Evolutionary conservation across 805 yeast genomes (phyloP).

Genomic region (Saccharomycopsis oosterbeekiorum): DNA sequence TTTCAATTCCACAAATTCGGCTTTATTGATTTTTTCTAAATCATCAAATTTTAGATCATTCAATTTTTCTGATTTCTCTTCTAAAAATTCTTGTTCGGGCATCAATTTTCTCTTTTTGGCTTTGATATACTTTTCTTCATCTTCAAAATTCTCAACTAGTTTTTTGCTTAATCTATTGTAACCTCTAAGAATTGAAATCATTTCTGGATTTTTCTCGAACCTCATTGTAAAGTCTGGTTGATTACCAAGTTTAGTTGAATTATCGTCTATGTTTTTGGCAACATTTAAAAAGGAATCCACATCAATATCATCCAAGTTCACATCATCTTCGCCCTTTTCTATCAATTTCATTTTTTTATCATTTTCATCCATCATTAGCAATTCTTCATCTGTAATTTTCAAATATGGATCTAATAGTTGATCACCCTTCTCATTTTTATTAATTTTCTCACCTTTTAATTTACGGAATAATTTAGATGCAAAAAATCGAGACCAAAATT

Average conservation of each 20-base stretch:
- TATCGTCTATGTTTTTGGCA: slow-evolving; percentile 73
- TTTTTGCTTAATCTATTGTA: slow-evolving; percentile 83
- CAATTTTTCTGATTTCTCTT: slow-evolving; percentile 29
- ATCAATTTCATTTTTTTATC: slow-evolving; percentile 11
- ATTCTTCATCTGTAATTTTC: slow-evolving; percentile 53
- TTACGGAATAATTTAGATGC: slow-evolving; percentile 80
- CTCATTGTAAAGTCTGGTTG: slow-evolving; percentile 86
- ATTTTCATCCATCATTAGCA: slow-evolving; percentile 15
- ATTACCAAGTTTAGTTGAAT: slow-evolving; percentile 66
- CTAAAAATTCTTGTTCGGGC: slow-evolving; percentile 27
- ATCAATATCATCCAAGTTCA: slow-evolving; percentile 27
- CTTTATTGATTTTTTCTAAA: slow-evolving; percentile 35
- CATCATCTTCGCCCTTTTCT: slow-evolving; percentile 23
- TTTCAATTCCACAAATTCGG: slow-evolving; percentile 45
- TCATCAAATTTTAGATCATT: slow-evolving; percentile 43
- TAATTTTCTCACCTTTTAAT: slow-evolving; percentile 79
- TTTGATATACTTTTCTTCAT: slow-evolving; percentile 29
- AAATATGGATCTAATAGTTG: slow-evolving; percentile 76
- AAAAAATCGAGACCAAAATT: slow-evolving; percentile 94
- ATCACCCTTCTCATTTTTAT: slow-evolving; percentile 72
- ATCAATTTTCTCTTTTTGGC: slow-evolving; percentile 20
- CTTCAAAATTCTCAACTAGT: slow-evolving; percentile 53
- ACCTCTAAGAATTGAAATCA: slow-evolving; percentile 68
- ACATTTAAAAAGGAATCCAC: slow-evolving; percentile 61
- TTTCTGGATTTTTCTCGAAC: slow-evolving; percentile 37